A percentile compares a stretch with the other conserved stretches of the same genome.
phyloP scores from a whole-genome alignment of 371 early-diverging fungal species.

The Ordospora pajunii region DNA sequence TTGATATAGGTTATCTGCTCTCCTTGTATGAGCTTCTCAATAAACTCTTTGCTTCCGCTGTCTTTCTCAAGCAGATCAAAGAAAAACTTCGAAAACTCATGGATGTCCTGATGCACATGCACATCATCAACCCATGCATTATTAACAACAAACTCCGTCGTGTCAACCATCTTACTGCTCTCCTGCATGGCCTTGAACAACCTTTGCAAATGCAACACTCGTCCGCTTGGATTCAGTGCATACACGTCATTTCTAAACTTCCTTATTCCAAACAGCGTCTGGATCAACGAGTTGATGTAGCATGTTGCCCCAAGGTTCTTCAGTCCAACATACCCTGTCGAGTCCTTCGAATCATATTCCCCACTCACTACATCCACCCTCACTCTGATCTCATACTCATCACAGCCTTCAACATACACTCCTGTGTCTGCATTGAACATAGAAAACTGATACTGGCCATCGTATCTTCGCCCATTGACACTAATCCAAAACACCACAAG shows the following conservation, averaged over 20 bases:
- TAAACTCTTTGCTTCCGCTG: conserved; percentile 37
- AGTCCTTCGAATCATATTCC: conserved; percentile 21
- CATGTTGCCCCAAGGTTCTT: conserved; percentile 96
- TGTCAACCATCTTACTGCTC: conserved; percentile 7
- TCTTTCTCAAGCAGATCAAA: conserved; percentile 60
- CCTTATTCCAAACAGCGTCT: conserved; percentile 85
- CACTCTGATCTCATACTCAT: not conserved
- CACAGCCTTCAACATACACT: conserved; percentile 4
- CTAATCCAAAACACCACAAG: not conserved
- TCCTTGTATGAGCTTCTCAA: conserved; percentile 55
- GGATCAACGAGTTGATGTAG: conserved; percentile 94
- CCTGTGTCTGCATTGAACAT: conserved; percentile 20
- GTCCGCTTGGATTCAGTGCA: conserved; percentile 18
- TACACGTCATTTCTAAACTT: conserved; percentile 69
- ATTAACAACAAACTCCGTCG: conserved; percentile 9
- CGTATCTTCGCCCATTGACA: not conserved
- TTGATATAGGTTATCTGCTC: conserved; percentile 34
- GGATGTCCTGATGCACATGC: conserved; percentile 60
- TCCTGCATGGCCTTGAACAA: conserved; percentile 67
- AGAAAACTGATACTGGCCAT: conserved; percentile 26
- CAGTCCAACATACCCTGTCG: conserved; percentile 64
- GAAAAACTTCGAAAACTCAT: conserved; percentile 60
- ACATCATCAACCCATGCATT: conserved; percentile 39
- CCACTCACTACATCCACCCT: not conserved
- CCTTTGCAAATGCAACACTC: conserved; percentile 64